Conservation (phyloP, 495 filamentous ascomycete genomes). For the Penicillium chermesinum region DNA sequence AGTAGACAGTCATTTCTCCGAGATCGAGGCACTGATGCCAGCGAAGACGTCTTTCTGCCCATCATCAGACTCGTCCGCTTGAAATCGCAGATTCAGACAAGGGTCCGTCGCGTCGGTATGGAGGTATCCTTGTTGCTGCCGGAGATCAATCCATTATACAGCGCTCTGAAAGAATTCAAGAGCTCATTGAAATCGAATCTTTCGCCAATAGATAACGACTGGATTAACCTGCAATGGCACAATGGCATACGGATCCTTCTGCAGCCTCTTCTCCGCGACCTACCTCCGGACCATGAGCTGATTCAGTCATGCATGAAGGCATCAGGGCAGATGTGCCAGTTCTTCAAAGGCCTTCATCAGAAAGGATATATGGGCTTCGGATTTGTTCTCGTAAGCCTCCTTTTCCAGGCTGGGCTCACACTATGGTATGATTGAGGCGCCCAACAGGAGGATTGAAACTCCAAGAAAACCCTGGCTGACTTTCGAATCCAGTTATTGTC, state of each 20-base stretch:
- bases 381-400: conserved; percentile 34
- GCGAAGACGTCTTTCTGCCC: conserved; percentile 21
- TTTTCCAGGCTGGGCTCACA: conserved; percentile 39
- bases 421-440: conserved; percentile 31
- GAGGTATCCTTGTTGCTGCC: conserved; percentile 22
- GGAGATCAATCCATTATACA: conserved; percentile 27
- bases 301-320: conserved; percentile 28
- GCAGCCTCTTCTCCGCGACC: conserved; percentile 33
- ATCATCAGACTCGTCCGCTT: conserved; percentile 31
- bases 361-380: conserved; percentile 36
- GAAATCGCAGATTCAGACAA: conserved; percentile 33
- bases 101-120: conserved; percentile 36
- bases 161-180: conserved; percentile 32
- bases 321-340: conserved; percentile 37
- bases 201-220: conserved; percentile 27
- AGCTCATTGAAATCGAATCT: conserved; percentile 13
- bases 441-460: too few species aligned
- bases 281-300: conserved; percentile 25
- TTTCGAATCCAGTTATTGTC: conserved; percentile 1
- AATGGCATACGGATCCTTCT: conserved; percentile 33
- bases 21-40: not conserved
- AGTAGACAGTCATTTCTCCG: not conserved
- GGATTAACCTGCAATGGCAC: conserved; percentile 37
- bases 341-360: conserved; percentile 36
- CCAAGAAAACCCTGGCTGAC: not conserved